These are phyloP conservation scores for Trichoderma gamsii DNA, from an alignment of 495 filamentous ascomycete genomes.

Conservation along the genomic window DNA sequence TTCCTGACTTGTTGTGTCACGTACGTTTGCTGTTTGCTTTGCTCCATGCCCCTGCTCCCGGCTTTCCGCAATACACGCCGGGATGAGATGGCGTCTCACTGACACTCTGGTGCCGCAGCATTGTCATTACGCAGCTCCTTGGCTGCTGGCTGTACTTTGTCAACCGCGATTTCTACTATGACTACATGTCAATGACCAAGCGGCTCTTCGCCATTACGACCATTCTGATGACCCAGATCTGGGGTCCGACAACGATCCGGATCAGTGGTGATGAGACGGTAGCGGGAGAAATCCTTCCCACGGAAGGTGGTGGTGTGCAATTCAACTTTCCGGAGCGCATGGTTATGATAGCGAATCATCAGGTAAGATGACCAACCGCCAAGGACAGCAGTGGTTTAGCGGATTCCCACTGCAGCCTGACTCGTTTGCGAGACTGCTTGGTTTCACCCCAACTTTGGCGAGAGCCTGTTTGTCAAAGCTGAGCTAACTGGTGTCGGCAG, in stretches of 20 bases:
- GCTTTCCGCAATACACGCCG: slow-evolving; percentile 15
- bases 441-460: not conserved
- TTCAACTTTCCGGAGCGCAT: slow-evolving; percentile 70
- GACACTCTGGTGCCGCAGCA: slow-evolving; percentile 32
- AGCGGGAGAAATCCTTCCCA: slow-evolving; percentile 58
- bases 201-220: slow-evolving; percentile 66
- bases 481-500: slow-evolving; percentile 23
- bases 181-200: slow-evolving; percentile 74
- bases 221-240: slow-evolving; percentile 75
- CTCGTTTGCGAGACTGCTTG: not conserved
- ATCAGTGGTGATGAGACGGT: slow-evolving; percentile 73
- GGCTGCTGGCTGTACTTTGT: slow-evolving; percentile 65
- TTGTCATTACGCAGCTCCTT: slow-evolving; percentile 59
- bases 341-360: slow-evolving; percentile 79
- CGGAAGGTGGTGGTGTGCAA: slow-evolving; percentile 59
- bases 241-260: slow-evolving; percentile 67
- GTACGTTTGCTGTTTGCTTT: slow-evolving; percentile 27
- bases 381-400: slow-evolving; percentile 1
- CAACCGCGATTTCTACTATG: slow-evolving; percentile 63
- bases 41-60: not conserved
- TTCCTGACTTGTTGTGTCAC: slow-evolving; percentile 50
- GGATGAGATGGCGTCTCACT: not conserved
- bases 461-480: not conserved
- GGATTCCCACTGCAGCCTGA: slow-evolving; percentile 14
- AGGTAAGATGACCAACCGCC: slow-evolving; percentile 39